Base-by-base conservation (phyloP, 257 asterid genomes). In the Rubia yunnanensis region DNA sequence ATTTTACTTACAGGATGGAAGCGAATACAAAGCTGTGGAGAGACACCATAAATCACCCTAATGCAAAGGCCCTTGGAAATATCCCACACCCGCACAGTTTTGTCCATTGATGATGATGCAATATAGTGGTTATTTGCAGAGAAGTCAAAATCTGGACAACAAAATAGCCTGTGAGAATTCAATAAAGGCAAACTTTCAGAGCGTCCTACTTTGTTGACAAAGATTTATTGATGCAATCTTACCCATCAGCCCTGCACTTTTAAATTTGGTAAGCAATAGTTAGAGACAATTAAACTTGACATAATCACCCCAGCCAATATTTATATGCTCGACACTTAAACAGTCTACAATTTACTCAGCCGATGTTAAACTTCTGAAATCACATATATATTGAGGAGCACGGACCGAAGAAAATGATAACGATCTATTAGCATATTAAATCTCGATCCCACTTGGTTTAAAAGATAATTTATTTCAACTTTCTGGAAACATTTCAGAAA, bases 31-130 rank as follows among this genome's bases (percentile, higher is more conserved):
- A 81, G 95, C 70, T 90, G 96, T 64, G 94, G 76, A 64, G 92
- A 80, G 66, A 88, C 80, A 66, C 96, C 96, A 77, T 94, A 94
- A 64, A 94, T 86, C 80, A 94, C 99, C 70, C 99, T 85, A 78
- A 94, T 78, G 89, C 99, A 94, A 79, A 86, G 64, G 72, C 97
- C 96, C 81, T 81, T 84, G 8, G 95, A 80, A 72, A 91, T 81
- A 75, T 94, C 99, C 99, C 99, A 94, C 53, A 94, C 91, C 75
- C 99, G 81, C 46, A 94, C 88, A 48, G 97, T 90, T 87, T 94
- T 90, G 75, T 94, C 99, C 70, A 76, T 57, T 58, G 99, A 94
- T 70, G 97, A 76, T 44, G 99, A 94, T 67, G 99, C 92, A 66
- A 94, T 86, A 78, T 94, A 94, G 78, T 85, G 95, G 78, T 94